Base-by-base conservation (phyloP, 139 green algal genomes). In the Coccomyxa sp. region DNA sequence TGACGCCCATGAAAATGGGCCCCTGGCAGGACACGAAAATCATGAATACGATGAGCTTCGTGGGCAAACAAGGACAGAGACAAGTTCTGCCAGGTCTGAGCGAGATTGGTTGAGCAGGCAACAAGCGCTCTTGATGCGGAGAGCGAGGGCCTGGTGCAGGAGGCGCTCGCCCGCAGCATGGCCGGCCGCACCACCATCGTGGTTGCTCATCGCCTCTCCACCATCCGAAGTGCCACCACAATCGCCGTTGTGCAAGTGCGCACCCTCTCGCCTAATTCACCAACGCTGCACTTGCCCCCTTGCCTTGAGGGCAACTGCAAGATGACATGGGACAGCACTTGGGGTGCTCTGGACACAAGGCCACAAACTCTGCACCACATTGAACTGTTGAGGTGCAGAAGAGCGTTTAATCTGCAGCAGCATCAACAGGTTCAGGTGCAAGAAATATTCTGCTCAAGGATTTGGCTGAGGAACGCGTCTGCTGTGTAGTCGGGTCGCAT, bases 161-260 rank as follows among this genome's bases (percentile, higher is more conserved):
- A 86, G 14, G 90, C 92, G 12, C 89, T 96, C 38, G 92, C 94
- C 67, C 59, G 81, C 30, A 85, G 93, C 57, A 93, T 94, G 89
- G 76, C 76, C 28, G 90, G 89, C 30, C 88, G 95, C 77, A 98
- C 95, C n/a, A 97, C 89, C 7, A 79, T 98, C 15, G 91, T 98
- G 67, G 93, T 98, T 58, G 95, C 95, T 10, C 95, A 98, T 87
- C 88, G 94, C 30, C 87, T 98, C 77, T 91, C 85, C 82, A 98
- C 95, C 59, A 92, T 98, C 75, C 85, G 89, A 27, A 86, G 93
- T 68, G 93, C 94, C 21, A 87, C 98, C 90, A 86, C 79, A 58
- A 98, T 98, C 77, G 91, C 94, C 3, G 93, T 97, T 9, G 87
- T 96, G 63, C 87, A 92, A 76, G 28, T 74, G 31, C 89, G 89